Evolutionary conservation across 2,329 filamentous ascomycete species (phyloP).

Genomic region (Botrytis byssoidea): DNA sequence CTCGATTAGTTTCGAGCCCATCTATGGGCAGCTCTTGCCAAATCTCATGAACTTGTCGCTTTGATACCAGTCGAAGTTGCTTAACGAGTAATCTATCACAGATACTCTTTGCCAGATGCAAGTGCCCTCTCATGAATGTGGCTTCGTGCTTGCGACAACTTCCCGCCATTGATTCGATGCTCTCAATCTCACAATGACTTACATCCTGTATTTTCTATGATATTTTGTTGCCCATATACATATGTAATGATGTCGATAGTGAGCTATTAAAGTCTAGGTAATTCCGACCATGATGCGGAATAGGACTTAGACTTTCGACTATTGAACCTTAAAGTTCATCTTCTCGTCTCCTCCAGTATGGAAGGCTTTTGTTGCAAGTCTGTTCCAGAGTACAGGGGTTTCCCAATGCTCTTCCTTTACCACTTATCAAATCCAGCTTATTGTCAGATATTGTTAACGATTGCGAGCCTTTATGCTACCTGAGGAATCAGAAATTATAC

Average conservation of each 20-base stretch:
- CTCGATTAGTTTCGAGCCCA: neutral
- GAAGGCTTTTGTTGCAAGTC: conserved; percentile 1
- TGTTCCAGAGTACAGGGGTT: neutral
- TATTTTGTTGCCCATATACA: neutral
- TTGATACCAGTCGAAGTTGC: neutral
- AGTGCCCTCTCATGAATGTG: neutral
- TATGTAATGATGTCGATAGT: neutral
- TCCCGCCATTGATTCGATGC: neutral
- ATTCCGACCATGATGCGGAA: neutral
- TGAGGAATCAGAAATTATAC: neutral
- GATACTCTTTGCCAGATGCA: neutral
- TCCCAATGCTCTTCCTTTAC: neutral
- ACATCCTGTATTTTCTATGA: neutral
- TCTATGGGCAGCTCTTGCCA: neutral
- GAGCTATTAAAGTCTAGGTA: neutral
- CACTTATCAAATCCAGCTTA: neutral
- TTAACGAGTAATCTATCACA: neutral
- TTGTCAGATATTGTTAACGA: neutral
- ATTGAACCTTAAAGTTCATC: neutral
- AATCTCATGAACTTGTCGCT: neutral
- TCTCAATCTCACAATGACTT: neutral
- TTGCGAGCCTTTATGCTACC: neutral
- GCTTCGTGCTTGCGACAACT: neutral
- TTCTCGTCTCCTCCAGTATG: neutral
- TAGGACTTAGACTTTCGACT: neutral